Percentiles rank a stretch among this genome's conserved stretches.
Conservation (phyloP, 306 rosid species). For the Aeschynomene evenia region DNA sequence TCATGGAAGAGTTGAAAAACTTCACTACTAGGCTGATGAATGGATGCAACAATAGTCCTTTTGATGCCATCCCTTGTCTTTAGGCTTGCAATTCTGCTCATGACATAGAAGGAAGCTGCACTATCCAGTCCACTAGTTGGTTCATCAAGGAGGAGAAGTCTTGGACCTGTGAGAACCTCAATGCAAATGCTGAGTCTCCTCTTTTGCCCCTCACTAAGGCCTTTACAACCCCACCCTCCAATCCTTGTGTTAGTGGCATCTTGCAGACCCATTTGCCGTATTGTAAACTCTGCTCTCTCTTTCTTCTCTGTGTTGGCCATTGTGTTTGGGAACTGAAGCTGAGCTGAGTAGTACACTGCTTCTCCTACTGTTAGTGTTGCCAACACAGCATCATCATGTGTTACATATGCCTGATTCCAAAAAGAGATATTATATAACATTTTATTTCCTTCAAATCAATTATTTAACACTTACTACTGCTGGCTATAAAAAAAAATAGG, state of each 20-base stretch:
- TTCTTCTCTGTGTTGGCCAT: constrained; percentile 44
- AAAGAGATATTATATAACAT: background rate
- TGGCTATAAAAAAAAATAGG: background rate
- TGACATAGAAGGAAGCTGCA: constrained; percentile 60
- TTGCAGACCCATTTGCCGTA: constrained; percentile 61
- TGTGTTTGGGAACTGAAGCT: constrained; percentile 50
- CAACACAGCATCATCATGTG: constrained; percentile 50
- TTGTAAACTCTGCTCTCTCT: constrained; percentile 41
- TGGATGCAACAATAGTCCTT: constrained; percentile 49
- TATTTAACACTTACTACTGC: too few species aligned
- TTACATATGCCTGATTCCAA: constrained; percentile 49
- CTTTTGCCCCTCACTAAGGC: constrained; percentile 54
- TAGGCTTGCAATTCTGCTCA: constrained; percentile 40
- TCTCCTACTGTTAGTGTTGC: constrained; percentile 48
- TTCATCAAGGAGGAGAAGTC: constrained; percentile 56
- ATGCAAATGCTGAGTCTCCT: constrained; percentile 58
- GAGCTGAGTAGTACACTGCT: constrained; percentile 56
- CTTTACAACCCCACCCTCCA: constrained; percentile 33
- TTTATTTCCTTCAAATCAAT: background rate
- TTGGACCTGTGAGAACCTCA: constrained; percentile 51
- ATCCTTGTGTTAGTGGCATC: constrained; percentile 49
- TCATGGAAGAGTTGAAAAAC: constrained; percentile 46
- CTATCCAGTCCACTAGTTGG: constrained; percentile 44
- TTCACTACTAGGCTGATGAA: constrained; percentile 63
- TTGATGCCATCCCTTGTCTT: constrained; percentile 30